Conservation (phyloP, 768 basidiomycete species). For the Mycena venus region DNA sequence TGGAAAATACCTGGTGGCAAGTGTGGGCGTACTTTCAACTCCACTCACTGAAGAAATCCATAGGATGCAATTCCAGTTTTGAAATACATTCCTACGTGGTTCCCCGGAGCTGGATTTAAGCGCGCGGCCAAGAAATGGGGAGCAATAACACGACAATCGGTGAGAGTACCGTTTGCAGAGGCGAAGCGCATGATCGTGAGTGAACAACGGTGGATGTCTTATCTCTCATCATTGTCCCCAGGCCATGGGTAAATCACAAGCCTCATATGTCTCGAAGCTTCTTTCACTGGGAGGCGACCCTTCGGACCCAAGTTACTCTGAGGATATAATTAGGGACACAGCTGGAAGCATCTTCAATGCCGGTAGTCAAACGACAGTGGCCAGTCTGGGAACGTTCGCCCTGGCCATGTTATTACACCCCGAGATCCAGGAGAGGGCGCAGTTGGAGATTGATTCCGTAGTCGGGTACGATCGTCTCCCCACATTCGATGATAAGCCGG, state of each 20-base stretch:
- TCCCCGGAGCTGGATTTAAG: conserved; percentile 63
- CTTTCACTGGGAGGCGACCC: neutral
- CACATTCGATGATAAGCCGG: conserved; percentile 42
- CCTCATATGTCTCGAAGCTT: neutral
- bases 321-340: neutral
- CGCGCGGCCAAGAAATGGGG: conserved; percentile 54
- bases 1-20: conserved; percentile 46
- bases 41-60: neutral
- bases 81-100: conserved; percentile 59
- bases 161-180: conserved; percentile 50
- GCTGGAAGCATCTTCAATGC: conserved; percentile 19
- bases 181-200: conserved; percentile 51
- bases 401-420: conserved; percentile 50
- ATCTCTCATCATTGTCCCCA: neutral
- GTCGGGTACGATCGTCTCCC: conserved; percentile 50
- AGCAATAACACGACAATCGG: conserved; percentile 46
- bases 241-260: neutral
- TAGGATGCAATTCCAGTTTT: conserved; percentile 38
- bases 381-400: neutral
- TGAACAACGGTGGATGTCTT: neutral
- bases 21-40: conserved; percentile 20
- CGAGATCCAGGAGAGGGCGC: conserved; percentile 49
- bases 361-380: neutral
- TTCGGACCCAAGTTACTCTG: neutral
- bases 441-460: conserved; percentile 53